A percentile compares a stretch with the other conserved stretches of the same genome.
These are phyloP conservation scores for Cercospora beticola DNA, from an alignment of 2,329 filamentous ascomycete genomes.

Conservation along the genomic window DNA sequence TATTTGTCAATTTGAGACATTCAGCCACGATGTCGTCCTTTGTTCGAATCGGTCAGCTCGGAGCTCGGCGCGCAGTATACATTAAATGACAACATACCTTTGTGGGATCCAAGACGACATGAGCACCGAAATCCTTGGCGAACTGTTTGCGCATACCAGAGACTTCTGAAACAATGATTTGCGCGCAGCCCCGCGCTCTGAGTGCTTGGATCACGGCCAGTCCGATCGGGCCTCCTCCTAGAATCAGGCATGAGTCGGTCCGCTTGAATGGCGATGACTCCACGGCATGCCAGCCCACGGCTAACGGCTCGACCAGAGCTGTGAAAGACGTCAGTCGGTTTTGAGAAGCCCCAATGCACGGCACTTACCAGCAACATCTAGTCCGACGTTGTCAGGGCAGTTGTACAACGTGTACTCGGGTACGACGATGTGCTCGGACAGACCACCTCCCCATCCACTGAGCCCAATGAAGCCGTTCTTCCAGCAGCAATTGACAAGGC, in stretches of 20 bases:
- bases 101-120: conserved; percentile 53
- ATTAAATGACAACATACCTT: conserved; percentile 41
- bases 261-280: conserved; percentile 51
- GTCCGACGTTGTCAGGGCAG: conserved; percentile 52
- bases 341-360: not conserved
- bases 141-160: conserved; percentile 50
- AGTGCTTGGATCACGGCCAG: conserved; percentile 52
- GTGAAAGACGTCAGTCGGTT: not conserved
- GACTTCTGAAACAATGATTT: conserved; percentile 57
- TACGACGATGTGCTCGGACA: conserved; percentile 54
- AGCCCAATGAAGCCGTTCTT: conserved; percentile 56
- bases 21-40: conserved; percentile 49
- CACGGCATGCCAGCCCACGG: conserved; percentile 58
- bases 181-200: conserved; percentile 44
- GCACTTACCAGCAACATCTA: conserved; percentile 49
- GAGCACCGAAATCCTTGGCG: conserved; percentile 53
- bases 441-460: conserved; percentile 54
- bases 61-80: conserved; percentile 30
- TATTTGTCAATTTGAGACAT: conserved; percentile 47
- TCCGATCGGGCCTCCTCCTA: conserved; percentile 57
- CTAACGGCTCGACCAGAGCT: conserved; percentile 55
- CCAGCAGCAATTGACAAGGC: conserved; percentile 56
- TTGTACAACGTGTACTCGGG: conserved; percentile 49
- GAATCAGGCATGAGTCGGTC: conserved; percentile 49
- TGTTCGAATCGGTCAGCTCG: conserved; percentile 49